phyloP scores from a whole-genome alignment of 495 filamentous ascomycete species.

The Penicillium crystallinum region DNA sequence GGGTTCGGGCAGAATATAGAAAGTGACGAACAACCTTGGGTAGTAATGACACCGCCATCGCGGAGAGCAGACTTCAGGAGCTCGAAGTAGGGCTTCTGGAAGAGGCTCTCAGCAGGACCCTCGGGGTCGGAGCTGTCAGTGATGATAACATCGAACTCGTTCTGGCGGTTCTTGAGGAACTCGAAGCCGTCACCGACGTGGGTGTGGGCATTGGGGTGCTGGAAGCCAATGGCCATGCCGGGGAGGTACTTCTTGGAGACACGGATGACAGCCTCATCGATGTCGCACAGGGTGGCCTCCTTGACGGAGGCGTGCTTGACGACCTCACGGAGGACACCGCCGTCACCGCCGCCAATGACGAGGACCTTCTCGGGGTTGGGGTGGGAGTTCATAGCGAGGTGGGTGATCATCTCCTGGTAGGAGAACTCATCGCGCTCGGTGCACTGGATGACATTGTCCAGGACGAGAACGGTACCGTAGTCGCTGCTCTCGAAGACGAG shows the following conservation, averaged over 20 bases:
- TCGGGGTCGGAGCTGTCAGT: slow-evolving; percentile 97
- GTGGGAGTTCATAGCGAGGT: slow-evolving; percentile 97
- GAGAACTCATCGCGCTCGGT: slow-evolving; percentile 98
- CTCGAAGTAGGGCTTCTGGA: slow-evolving; percentile 99
- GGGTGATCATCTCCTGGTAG: slow-evolving; percentile 99
- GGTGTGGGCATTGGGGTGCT: slow-evolving; percentile 85
- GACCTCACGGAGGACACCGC: slow-evolving; percentile 93
- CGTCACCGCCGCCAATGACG: slow-evolving; percentile 95
- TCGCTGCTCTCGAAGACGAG: slow-evolving; percentile 96
- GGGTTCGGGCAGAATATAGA: slow-evolving; percentile 38
- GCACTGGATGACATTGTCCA: slow-evolving; percentile 98
- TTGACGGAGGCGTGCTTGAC: slow-evolving; percentile 95
- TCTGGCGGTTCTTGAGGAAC: slow-evolving; percentile 87
- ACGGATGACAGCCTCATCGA: slow-evolving; percentile 98
- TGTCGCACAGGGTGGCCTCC: slow-evolving; percentile 94
- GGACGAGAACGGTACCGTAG: slow-evolving; percentile 93
- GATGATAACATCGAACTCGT: slow-evolving; percentile 98
- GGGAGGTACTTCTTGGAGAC: slow-evolving; percentile 98
- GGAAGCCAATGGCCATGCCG: slow-evolving; percentile 85
- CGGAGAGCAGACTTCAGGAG: slow-evolving; percentile 81
- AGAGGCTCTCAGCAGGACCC: slow-evolving; percentile 89
- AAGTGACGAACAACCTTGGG: slow-evolving; percentile 98
- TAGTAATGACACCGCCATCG: slow-evolving; percentile 97
- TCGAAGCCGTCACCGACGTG: slow-evolving; percentile 97
- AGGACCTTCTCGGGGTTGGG: slow-evolving; percentile 96